Conservation (phyloP, 2,329 filamentous ascomycete genomes). For the Fusarium luffae region DNA sequence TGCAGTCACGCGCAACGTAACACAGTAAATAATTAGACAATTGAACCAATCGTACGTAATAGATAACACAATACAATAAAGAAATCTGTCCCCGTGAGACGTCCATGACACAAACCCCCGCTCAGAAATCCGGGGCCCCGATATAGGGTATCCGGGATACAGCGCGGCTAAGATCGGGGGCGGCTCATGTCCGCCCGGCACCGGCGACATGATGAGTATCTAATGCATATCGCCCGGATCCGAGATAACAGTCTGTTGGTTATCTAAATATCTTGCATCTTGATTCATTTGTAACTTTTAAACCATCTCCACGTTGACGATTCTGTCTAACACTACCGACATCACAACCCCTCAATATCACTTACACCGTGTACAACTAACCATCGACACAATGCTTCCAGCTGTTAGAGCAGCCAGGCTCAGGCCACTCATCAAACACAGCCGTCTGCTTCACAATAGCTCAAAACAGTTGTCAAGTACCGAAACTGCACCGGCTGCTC, state of each 20-base stretch:
- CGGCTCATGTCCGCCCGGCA: slow-evolving; percentile 38
- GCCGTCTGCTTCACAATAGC: slow-evolving; percentile 34
- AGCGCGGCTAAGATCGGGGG: slow-evolving; percentile 43
- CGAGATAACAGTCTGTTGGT: slow-evolving; percentile 11
- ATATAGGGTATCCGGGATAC: slow-evolving; percentile 42
- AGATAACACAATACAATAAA: slow-evolving; percentile 6
- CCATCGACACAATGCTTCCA: slow-evolving; percentile 34
- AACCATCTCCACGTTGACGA: neutral
- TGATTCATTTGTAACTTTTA: neutral
- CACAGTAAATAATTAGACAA: neutral
- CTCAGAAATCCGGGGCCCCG: slow-evolving; percentile 18
- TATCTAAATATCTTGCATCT: neutral
- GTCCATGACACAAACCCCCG: slow-evolving; percentile 34
- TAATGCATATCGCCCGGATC: slow-evolving; percentile 33
- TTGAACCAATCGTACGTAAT: slow-evolving; percentile 27
- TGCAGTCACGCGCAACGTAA: slow-evolving; percentile 19
- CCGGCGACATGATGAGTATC: slow-evolving; percentile 33
- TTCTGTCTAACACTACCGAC: neutral
- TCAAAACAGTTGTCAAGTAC: slow-evolving; percentile 36
- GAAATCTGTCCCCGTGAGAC: slow-evolving; percentile 12
- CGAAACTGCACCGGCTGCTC: slow-evolving; percentile 42
- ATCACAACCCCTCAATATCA: slow-evolving; percentile 2
- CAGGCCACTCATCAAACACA: slow-evolving; percentile 12
- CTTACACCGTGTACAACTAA: slow-evolving; percentile 16
- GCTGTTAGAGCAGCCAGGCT: slow-evolving; percentile 37